Base-by-base conservation (phyloP, 78 protist species). In the Cavenderia fasciculata region DNA sequence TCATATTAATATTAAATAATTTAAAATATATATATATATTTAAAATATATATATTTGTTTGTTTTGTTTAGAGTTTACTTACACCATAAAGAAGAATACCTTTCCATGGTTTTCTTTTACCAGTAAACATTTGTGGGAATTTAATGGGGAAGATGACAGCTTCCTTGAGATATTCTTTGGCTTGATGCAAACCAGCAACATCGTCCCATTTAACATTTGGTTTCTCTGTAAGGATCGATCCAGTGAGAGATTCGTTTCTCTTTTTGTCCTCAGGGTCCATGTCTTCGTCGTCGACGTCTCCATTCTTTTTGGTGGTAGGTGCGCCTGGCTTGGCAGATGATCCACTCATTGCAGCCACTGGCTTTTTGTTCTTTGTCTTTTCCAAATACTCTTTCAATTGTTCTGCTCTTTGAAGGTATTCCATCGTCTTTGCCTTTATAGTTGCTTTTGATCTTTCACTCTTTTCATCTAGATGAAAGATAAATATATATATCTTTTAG, bases 11-110 rank as follows among this genome's bases (percentile, higher is more conserved):
- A n/a, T n/a, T n/a, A n/a, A n/a, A n/a, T n/a, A n/a, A n/a, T n/a
- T n/a, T n/a, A n/a, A n/a, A n/a, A n/a, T n/a, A n/a, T 54, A 41
- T 74, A 1, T 16, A 66, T 5, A 23, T 36, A 63, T 0, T 57
- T 10, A 25, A 66, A 62, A 29, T 73, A 38, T 33, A 16, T 8
- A 33, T n/a, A 29, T 3, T 41, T 14, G 52, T 46, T 14, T 36
- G 16, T 18, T 31, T 18, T 10, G 70, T 21, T 0, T 36, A 7
- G 51, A 14, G 6, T 27, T 2, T 21, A 89, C 95, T 4, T 94
- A 95, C 94, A 34, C 99, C 99, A 88, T 96, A 99, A 34, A 99
- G 92, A 41, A 99, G 94, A 31, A 99, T 98, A 33, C 99, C 99
- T 1, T 88, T 34, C 99, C 99, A 99, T n/a, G 99, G 99, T 59